phyloP scores from a whole-genome alignment of 768 basidiomycete genomes.

The Kwoniella sp. region DNA sequence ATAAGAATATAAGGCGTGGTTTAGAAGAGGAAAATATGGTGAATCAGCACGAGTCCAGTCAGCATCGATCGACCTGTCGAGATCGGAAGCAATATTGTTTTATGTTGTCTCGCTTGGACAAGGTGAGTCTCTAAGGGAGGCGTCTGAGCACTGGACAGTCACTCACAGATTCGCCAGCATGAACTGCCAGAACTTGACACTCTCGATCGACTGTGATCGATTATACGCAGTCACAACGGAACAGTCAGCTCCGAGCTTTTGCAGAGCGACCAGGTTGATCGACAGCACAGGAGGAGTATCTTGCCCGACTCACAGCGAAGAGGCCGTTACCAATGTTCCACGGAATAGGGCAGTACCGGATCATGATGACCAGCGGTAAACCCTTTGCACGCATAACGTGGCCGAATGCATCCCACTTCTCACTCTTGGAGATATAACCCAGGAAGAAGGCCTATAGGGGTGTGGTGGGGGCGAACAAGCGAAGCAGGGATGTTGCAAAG shows the following conservation, averaged over 20 bases:
- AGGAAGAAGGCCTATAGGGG: slow-evolving; percentile 54
- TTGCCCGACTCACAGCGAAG: slow-evolving; percentile 49
- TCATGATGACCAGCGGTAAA: slow-evolving; percentile 53
- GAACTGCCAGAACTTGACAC: slow-evolving; percentile 51
- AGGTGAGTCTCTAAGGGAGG: no score
- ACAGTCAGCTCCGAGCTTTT: no score
- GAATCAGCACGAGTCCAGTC: neutral
- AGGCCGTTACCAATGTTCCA: slow-evolving; percentile 55
- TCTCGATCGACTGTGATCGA: slow-evolving; percentile 47
- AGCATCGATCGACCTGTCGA: neutral
- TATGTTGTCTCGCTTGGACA: neutral
- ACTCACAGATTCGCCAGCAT: slow-evolving; percentile 53
- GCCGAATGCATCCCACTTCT: slow-evolving; percentile 54
- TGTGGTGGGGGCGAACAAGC: neutral
- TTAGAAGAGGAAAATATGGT: no score
- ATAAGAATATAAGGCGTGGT: neutral
- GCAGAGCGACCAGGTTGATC: no score
- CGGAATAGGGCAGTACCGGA: slow-evolving; percentile 54
- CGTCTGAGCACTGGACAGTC: neutral
- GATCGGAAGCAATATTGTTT: neutral
- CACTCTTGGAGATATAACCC: slow-evolving; percentile 38
- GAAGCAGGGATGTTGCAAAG: neutral
- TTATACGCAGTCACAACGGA: neutral
- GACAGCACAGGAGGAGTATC: neutral
- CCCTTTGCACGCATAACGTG: slow-evolving; percentile 55